A percentile compares a stretch with the other conserved stretches of the same genome.
Conservation (phyloP, 2,329 filamentous ascomycete genomes). For the Beauveria rudraprayagi region DNA sequence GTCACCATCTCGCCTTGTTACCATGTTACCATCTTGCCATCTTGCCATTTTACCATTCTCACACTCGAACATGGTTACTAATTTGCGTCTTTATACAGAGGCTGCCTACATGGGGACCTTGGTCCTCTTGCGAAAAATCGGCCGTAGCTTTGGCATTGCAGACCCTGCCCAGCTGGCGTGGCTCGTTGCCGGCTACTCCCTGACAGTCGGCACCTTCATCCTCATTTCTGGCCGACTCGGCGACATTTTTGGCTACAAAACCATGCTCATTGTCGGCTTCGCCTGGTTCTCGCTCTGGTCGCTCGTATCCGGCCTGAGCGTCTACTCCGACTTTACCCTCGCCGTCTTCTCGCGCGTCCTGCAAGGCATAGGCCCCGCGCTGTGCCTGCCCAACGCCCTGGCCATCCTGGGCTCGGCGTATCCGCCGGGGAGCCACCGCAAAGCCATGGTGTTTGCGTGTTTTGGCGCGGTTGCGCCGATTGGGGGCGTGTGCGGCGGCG, state of each 20-base stretch:
- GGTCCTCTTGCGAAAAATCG: conserved; percentile 40
- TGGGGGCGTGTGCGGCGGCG: conserved; percentile 35
- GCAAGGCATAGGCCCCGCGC: conserved; percentile 54
- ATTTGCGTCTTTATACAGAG: conserved; percentile 18
- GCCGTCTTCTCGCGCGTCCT: conserved; percentile 46
- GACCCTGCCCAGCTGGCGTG: conserved; percentile 41
- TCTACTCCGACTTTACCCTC: conserved; percentile 32
- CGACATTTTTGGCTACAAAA: conserved; percentile 50
- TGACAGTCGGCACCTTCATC: conserved; percentile 50
- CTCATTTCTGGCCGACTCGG: conserved; percentile 49
- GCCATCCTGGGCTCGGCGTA: conserved; percentile 54
- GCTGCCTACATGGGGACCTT: conserved; percentile 28
- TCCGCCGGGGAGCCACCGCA: conserved; percentile 41
- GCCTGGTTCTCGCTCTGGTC: conserved; percentile 48
- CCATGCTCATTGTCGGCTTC: conserved; percentile 44
- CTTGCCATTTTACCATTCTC: background rate
- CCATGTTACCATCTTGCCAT: too few relatives aligned
- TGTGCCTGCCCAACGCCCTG: conserved; percentile 55
- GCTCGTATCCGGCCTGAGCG: conserved; percentile 35
- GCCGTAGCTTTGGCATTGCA: conserved; percentile 34
- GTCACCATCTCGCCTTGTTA: accelerated
- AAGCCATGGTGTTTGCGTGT: conserved; percentile 51
- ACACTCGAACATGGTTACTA: background rate
- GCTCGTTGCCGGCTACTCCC: conserved; percentile 49
- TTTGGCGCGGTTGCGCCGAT: conserved; percentile 39